Percentiles rank a stretch among this genome's conserved stretches.
Evolutionary conservation across 1,284 basidiomycete species (phyloP).

Genomic region (Pseudozyma sp.): DNA sequence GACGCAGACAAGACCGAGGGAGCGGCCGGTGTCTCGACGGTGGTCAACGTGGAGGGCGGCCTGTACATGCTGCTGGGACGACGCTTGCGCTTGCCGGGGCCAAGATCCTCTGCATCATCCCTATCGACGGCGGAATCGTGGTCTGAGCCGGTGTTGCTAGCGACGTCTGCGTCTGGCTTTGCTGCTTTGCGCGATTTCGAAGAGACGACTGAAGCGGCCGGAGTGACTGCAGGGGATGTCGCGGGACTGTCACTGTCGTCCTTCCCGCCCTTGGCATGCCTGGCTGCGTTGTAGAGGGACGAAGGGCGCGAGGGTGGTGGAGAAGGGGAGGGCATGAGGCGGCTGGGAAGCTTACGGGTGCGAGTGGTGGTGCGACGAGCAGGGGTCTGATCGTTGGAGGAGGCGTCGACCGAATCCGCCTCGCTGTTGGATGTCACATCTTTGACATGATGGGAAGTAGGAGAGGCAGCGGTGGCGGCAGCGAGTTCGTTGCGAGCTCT

Average conservation of each 20-base stretch:
- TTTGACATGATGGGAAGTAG: constrained; percentile 24
- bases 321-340: constrained; percentile 49
- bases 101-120: constrained; percentile 24
- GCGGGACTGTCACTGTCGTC: constrained; percentile 9
- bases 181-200: constrained; percentile 17
- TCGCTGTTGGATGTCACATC: constrained; percentile 13
- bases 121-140: constrained; percentile 19
- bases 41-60: constrained; percentile 56
- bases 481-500: constrained; percentile 46
- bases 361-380: constrained; percentile 49
- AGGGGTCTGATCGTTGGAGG: constrained; percentile 30
- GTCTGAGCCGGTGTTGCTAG: constrained; percentile 11
- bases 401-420: constrained; percentile 10
- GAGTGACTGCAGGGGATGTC: constrained; percentile 6
- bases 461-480: constrained; percentile 16
- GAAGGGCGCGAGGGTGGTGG: constrained; percentile 44
- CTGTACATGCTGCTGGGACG: constrained; percentile 61
- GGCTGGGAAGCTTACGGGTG: constrained; percentile 50
- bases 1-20: constrained; percentile 11
- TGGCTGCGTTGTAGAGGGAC: constrained; percentile 32
- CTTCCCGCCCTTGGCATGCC: constrained; percentile 31
- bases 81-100: constrained; percentile 57
- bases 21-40: constrained; percentile 31
- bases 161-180: constrained; percentile 20
- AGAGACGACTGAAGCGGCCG: constrained; percentile 6